phyloP scores from a whole-genome alignment of 1,284 basidiomycete genomes.

The Butyriboletus appendiculatus region DNA sequence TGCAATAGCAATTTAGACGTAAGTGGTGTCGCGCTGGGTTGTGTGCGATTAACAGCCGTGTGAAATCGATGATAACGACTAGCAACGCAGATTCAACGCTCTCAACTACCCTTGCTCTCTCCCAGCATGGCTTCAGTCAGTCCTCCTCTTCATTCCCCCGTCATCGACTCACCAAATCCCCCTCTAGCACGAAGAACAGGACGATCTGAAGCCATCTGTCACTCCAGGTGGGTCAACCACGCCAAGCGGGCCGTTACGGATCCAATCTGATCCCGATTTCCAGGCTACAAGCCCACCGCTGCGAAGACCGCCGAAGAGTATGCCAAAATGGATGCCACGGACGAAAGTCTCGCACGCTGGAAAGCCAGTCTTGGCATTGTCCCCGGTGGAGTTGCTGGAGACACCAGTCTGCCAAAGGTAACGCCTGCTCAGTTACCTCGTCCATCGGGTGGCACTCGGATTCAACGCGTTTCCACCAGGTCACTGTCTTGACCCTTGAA shows the following conservation, averaged over 20 bases:
- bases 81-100: constrained; percentile 19
- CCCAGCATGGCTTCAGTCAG: constrained; percentile 46
- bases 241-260: neutral
- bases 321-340: constrained; percentile 76
- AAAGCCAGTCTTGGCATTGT: constrained; percentile 87
- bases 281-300: constrained; percentile 74
- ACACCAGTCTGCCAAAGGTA: constrained; percentile 65
- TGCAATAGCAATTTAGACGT: constrained; percentile 31
- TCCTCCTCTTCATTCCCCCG: constrained; percentile 7
- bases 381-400: constrained; percentile 45
- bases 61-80: constrained; percentile 37
- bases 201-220: constrained; percentile 61
- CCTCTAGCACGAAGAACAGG: constrained; percentile 56
- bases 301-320: constrained; percentile 72
- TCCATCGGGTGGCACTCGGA: constrained; percentile 7
- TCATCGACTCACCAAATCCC: constrained; percentile 9
- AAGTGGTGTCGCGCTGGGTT: neutral
- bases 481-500: constrained; percentile 70
- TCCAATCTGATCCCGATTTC: constrained; percentile 21
- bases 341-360: constrained; percentile 87
- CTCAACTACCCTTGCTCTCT: constrained; percentile 21
- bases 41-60: constrained; percentile 27
- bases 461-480: constrained; percentile 40
- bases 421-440: neutral
- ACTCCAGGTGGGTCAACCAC: constrained; percentile 56